Percentiles rank a stretch among this genome's conserved stretches.
Conservation (phyloP, 2,329 filamentous ascomycete species). For the Zelopaecilomyces penicillatus region DNA sequence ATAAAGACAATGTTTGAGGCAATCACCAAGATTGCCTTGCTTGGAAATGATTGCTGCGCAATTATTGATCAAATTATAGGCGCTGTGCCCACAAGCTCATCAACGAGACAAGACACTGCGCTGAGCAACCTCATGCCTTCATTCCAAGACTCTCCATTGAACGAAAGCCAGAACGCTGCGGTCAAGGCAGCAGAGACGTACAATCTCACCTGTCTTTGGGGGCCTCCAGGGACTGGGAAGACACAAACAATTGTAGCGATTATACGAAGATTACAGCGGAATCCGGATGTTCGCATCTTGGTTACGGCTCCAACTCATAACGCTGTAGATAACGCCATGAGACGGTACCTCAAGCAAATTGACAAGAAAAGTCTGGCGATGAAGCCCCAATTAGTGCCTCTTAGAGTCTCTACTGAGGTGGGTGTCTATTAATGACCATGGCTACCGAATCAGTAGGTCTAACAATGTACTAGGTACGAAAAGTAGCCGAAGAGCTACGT, state of each 20-base stretch:
- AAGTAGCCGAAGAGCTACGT: slow-evolving; percentile 25
- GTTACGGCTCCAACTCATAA: slow-evolving; percentile 37
- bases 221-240: slow-evolving; percentile 37
- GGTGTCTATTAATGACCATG: neutral
- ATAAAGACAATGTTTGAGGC: slow-evolving; percentile 31
- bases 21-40: slow-evolving; percentile 20
- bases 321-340: slow-evolving; percentile 35
- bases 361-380: neutral
- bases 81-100: neutral
- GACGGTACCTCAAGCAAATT: slow-evolving; percentile 19
- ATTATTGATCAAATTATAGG: slow-evolving; percentile 17
- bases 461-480: slow-evolving; percentile 17
- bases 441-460: too few relatives aligned
- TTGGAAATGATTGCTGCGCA: slow-evolving; percentile 22
- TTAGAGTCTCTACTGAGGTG: slow-evolving; percentile 14
- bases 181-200: slow-evolving; percentile 16
- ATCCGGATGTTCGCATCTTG: slow-evolving; percentile 21
- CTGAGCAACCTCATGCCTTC: neutral
- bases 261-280: slow-evolving; percentile 22
- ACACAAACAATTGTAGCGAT: slow-evolving; percentile 34
- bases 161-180: slow-evolving; percentile 12
- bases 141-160: slow-evolving; percentile 5
- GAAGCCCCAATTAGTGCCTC: neutral
- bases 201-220: slow-evolving; percentile 33
- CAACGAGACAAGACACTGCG: neutral